Base-by-base conservation (phyloP, 208 protist genomes). In the Trypanosoma conorhini region DNA sequence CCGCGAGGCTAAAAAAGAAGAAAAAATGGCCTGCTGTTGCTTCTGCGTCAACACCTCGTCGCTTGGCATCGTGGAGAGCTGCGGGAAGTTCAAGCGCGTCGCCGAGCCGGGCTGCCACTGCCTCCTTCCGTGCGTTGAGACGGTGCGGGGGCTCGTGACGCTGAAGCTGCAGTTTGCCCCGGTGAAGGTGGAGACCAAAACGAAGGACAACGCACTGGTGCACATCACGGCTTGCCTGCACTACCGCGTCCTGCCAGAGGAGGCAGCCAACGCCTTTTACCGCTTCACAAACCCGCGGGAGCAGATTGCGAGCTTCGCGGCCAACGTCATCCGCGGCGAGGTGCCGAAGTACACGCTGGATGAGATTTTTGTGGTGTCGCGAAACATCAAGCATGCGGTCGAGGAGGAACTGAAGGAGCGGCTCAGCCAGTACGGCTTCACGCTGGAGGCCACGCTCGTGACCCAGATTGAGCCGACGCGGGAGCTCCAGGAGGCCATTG, bases 131-230 rank as follows among this genome's bases (percentile, higher is more conserved):
- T 82, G 84, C 55, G 75, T 74, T 9, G 24, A 9, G 12, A 46
- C 79, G n/a, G 86, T 81, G 19, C 42, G 42, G 42, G 30, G 8
- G 2, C 46, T 26, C 21, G 38, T 95, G 44, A 79, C 86, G 0
- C 28, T 92, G 19, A 78, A 85, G 46, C 76, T 91, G 50, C 60
- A 68, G 31, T 81, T 91, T 70, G 60, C 81, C 54, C 35, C 74
- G 8, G 51, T 83, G 42, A 69, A 38, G 3, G 50, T 91, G 12
- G 65, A 89, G 30, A 90, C 87, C 15, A 95, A 95, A 61, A 93
- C 87, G n/a, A 92, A 92, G 60, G 90, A 93, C 78, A 95, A 93
- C 71, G 89, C 93, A n/a, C 92, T 92, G 57, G 85, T 95, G 28
- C 73, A 5, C 17, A n/a, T 92, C 9, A 48, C 50, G 22, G 80